Evolutionary conservation across 2,329 filamentous ascomycete species (phyloP), one percentile per base, ranked within the genome.

Genomic region (Curvularia sp.): DNA sequence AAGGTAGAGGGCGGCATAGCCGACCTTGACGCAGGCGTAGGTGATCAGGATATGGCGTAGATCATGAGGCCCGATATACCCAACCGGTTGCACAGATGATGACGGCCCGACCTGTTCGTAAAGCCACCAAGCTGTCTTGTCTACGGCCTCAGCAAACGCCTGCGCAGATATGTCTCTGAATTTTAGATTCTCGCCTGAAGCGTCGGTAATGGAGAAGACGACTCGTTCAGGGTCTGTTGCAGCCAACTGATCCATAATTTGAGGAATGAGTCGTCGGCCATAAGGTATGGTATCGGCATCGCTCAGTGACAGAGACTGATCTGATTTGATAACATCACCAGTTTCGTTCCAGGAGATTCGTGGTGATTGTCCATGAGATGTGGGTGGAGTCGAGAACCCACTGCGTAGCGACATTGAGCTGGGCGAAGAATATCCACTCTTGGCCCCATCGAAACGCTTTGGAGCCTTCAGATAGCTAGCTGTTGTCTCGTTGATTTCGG

Each of bases 1-100:
- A 2, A 66, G 53, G 30, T 59, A 62, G n/a, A 68, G 55, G 2
- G 63, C 59, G 42, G 57, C 62, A 42, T 78, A 79, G 5, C 79
- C 78, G 0, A 75, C 71, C 63, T 81, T 81, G 50, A 76, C 71
- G 18, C 58, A 72, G 9, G 77, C 79, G 8, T 80, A 68, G 1
- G 74, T 61, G 5, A 79, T 26, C 8, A 81, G 68, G 9, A 63
- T 65, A 55, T 80, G 79, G 8, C 73, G 66, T n/a, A 77, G 52
- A 57, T 80, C 79, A 74, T 30, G 65, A 10, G 68, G 68, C 26
- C 71, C 71, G 15, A 74, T 62, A 33, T 74, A 74, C 10, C 59
- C 62, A 30, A 73, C 31, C 6, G 66, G 68, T 20, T 62, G 56
- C n/a, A 70, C 65, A 0, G 46, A 54, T 13, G 41, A 31, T 2